Evolutionary conservation across 2,329 filamentous ascomycete species (phyloP).

Genomic region (Blastomyces emzantsi): DNA sequence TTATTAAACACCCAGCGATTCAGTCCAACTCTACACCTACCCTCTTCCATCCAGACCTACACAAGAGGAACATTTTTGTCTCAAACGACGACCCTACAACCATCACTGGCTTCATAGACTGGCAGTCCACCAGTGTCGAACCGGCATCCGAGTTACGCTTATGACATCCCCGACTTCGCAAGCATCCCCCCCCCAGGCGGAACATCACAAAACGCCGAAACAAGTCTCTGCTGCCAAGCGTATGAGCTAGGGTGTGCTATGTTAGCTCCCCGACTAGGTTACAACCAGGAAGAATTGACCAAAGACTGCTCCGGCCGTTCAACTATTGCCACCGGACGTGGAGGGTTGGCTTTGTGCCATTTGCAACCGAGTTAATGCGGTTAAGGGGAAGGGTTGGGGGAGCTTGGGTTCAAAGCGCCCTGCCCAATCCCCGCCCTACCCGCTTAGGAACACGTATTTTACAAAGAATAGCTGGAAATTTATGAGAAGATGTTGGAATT

Average conservation of each 20-base stretch:
- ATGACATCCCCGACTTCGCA: conserved; percentile 35
- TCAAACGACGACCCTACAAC: conserved; percentile 31
- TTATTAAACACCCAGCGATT: conserved; percentile 27
- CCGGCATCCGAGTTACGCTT: conserved; percentile 22
- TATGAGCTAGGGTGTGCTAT: too few species aligned
- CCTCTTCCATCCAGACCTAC: conserved; percentile 28
- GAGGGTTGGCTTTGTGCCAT: conserved; percentile 33
- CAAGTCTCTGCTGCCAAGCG: too few species aligned
- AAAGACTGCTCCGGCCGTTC: conserved; percentile 33
- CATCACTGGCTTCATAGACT: conserved; percentile 15
- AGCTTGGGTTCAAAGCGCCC: conserved; percentile 30
- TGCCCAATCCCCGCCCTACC: conserved; percentile 16
- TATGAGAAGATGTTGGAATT: conserved; percentile 14
- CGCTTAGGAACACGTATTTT: conserved; percentile 2
- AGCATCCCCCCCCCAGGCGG: conserved; percentile 3
- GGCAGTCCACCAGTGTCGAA: too few species aligned
- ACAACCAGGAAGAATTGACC: conserved; percentile 26
- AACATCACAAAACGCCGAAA: too few species aligned
- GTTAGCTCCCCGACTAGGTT: conserved; percentile 6
- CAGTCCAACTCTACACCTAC: conserved; percentile 10
- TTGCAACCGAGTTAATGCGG: conserved; percentile 33
- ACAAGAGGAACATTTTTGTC: conserved; percentile 39
- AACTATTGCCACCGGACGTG: conserved; percentile 36
- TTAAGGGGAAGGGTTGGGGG: conserved; percentile 29
- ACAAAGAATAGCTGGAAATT: conserved; percentile 14